A percentile compares a stretch with the other conserved stretches of the same genome.
These are phyloP conservation scores for Calonectria montana DNA, from an alignment of 2,329 filamentous ascomycete genomes.

Conservation along the genomic window DNA sequence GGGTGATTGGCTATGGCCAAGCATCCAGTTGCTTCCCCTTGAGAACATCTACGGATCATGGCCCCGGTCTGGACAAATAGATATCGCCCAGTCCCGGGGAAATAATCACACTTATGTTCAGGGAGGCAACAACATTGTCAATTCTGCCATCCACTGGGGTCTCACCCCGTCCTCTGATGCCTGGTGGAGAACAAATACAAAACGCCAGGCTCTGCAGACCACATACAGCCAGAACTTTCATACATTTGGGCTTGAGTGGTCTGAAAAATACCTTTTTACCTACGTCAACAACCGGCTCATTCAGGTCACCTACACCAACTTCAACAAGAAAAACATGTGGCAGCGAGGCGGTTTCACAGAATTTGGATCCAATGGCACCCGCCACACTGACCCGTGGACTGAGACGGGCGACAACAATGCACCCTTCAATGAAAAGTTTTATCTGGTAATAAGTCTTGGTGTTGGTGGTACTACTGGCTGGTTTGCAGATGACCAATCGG, in stretches of 20 bases:
- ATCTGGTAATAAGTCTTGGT: constrained; percentile 79
- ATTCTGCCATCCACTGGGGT: constrained; percentile 86
- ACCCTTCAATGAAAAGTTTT: constrained; percentile 82
- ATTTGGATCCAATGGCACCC: constrained; percentile 73
- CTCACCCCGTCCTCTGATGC: constrained; percentile 78
- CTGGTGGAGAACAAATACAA: constrained; percentile 87
- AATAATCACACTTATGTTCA: constrained; percentile 83
- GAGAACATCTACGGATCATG: constrained; percentile 79
- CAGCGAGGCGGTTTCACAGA: constrained; percentile 75
- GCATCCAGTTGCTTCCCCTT: constrained; percentile 90
- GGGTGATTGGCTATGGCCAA: constrained; percentile 91
- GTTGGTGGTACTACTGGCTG: constrained; percentile 85
- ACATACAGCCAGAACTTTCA: constrained; percentile 78
- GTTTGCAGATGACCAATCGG: constrained; percentile 78
- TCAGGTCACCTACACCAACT: constrained; percentile 84
- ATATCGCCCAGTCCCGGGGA: constrained; percentile 83
- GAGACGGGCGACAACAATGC: constrained; percentile 70
- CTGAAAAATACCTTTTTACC: constrained; percentile 87
- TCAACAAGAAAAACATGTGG: constrained; percentile 75
- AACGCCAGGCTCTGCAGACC: constrained; percentile 78
- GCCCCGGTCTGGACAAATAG: constrained; percentile 86
- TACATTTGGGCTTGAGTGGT: constrained; percentile 87
- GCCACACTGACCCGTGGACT: constrained; percentile 72
- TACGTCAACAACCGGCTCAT: constrained; percentile 85
- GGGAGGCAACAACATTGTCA: constrained; percentile 84